Percentiles rank a stretch among this genome's conserved stretches.
Evolutionary conservation across 78 protist genomes (phyloP).

Genomic region (Emiliania huxleyi): DNA sequence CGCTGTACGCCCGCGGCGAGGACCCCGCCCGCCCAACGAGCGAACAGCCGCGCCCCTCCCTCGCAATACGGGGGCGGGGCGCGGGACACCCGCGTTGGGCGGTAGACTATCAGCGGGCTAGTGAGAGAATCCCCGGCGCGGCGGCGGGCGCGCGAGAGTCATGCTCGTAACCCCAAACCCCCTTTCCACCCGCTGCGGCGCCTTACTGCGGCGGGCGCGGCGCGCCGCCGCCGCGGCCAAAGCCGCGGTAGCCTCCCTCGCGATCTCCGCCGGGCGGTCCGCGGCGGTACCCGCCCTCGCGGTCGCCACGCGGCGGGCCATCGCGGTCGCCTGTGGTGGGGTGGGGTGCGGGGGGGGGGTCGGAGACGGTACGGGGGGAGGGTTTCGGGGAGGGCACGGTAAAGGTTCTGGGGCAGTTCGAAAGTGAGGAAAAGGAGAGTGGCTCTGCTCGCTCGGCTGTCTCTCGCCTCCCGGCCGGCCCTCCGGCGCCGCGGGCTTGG

Average conservation of each 20-base stretch:
- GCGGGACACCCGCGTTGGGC: not conserved
- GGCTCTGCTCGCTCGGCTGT: too few species aligned
- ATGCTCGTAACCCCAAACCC: not conserved
- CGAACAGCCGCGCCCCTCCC: too few species aligned
- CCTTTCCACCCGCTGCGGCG: not conserved
- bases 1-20: too few species aligned
- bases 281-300: not conserved
- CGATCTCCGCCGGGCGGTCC: not conserved
- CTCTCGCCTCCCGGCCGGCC: too few species aligned
- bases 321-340: too few species aligned
- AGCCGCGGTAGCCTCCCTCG: not conserved
- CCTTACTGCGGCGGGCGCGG: not conserved
- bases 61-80: not conserved
- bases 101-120: not conserved
- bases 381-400: too few species aligned
- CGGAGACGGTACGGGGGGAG: too few species aligned
- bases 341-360: too few species aligned
- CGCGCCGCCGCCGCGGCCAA: conserved; percentile 22
- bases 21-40: not conserved
- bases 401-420: too few species aligned
- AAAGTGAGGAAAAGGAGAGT: too few species aligned
- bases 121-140: not conserved
- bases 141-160: not conserved
- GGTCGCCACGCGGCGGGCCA: not conserved
- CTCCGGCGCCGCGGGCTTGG: not conserved